Percentiles rank a stretch among this genome's conserved stretches.
Conservation (phyloP, 1,284 basidiomycete genomes). For the Grifola frondosa region DNA sequence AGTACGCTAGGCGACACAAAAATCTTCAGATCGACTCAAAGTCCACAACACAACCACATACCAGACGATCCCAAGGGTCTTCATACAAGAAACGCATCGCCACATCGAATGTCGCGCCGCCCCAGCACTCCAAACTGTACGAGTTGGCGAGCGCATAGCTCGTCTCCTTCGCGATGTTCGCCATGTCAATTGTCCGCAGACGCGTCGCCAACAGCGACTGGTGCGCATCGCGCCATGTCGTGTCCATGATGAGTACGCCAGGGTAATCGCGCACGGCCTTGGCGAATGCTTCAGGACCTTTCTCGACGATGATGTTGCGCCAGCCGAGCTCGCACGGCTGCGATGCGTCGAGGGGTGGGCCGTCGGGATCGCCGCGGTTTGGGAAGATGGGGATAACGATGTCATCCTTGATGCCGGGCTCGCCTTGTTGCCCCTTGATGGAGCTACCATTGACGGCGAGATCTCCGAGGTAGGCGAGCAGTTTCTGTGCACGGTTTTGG, state of each 20-base stretch:
- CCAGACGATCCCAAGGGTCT: slow-evolving; percentile 98
- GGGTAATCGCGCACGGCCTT: slow-evolving; percentile 97
- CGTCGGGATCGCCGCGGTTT: slow-evolving; percentile 77
- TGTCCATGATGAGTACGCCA: slow-evolving; percentile 96
- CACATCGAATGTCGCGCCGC: slow-evolving; percentile 99
- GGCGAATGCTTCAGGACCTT: slow-evolving; percentile 98
- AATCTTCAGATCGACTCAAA: not conserved
- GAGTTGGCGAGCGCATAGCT: slow-evolving; percentile 94
- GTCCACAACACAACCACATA: slow-evolving; percentile 36
- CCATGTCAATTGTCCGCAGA: slow-evolving; percentile 95
- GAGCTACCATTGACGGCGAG: slow-evolving; percentile 97
- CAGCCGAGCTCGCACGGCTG: slow-evolving; percentile 88
- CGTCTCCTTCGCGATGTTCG: slow-evolving; percentile 98
- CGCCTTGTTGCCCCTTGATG: slow-evolving; percentile 91
- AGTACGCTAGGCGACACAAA: slow-evolving; percentile 57
- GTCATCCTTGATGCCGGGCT: slow-evolving; percentile 93
- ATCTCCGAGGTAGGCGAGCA: slow-evolving; percentile 96
- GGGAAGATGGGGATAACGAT: slow-evolving; percentile 82
- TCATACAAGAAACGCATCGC: slow-evolving; percentile 99
- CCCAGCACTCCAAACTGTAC: slow-evolving; percentile 99
- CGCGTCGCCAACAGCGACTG: slow-evolving; percentile 97
- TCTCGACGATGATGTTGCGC: slow-evolving; percentile 98
- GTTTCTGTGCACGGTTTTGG: slow-evolving; percentile 98
- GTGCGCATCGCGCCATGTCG: slow-evolving; percentile 99
- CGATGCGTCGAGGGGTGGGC: slow-evolving; percentile 75